These are phyloP conservation scores for Emericellopsis cladophorae DNA, from an alignment of 2,329 filamentous ascomycete species.

Conservation along the genomic window DNA sequence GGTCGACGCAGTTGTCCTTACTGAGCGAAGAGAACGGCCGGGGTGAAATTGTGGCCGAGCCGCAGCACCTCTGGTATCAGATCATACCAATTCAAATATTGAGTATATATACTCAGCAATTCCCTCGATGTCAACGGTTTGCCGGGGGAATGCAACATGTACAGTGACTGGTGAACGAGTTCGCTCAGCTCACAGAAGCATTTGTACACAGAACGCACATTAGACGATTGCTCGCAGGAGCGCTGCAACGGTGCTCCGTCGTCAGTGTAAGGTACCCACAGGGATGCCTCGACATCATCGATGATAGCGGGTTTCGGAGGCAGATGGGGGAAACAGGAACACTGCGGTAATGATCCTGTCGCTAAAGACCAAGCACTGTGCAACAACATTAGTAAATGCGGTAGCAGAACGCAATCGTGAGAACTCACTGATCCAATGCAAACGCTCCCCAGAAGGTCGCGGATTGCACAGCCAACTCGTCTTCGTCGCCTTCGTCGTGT, in stretches of 20 bases:
- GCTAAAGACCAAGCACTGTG: constrained; percentile 51
- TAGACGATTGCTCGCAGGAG: constrained; percentile 49
- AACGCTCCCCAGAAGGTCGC: constrained; percentile 52
- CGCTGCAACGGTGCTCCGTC: constrained; percentile 40
- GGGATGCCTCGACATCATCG: constrained; percentile 43
- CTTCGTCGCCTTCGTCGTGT: constrained; percentile 33
- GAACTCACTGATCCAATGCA: constrained; percentile 49
- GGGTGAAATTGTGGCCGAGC: constrained; percentile 57
- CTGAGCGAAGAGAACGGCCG: constrained; percentile 63
- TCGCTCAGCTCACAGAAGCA: constrained; percentile 62
- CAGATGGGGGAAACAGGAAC: constrained; percentile 41
- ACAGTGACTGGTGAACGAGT: constrained; percentile 58
- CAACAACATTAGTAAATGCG: background rate
- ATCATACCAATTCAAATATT: constrained; percentile 62
- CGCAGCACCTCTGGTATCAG: constrained; percentile 50
- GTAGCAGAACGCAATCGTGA: background rate
- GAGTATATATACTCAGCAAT: constrained; percentile 50
- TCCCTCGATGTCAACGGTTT: constrained; percentile 50
- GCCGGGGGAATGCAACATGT: constrained; percentile 59
- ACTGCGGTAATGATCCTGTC: constrained; percentile 48
- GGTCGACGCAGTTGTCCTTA: constrained; percentile 28
- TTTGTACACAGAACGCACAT: constrained; percentile 55
- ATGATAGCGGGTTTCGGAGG: constrained; percentile 49
- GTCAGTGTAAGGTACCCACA: constrained; percentile 47
- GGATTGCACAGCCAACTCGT: constrained; percentile 43